These are phyloP conservation scores for Pyrus hybrid DNA, from an alignment of 331 rosid species.

Conservation along the genomic window DNA sequence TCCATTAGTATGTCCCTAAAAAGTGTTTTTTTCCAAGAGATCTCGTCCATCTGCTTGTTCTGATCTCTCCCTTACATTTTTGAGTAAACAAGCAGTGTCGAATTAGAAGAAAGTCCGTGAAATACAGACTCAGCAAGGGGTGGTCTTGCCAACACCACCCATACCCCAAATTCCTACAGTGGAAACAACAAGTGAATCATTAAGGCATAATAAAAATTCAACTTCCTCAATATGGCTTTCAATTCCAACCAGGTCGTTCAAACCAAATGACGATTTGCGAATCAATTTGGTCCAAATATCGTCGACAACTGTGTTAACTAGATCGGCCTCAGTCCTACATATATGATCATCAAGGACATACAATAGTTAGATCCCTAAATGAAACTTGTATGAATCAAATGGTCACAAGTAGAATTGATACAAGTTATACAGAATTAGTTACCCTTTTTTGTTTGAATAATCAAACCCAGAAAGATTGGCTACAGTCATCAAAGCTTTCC, in stretches of 20 bases:
- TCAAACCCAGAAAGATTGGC: neutral
- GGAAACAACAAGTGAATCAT: neutral
- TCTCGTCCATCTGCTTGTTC: neutral
- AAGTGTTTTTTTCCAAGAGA: neutral
- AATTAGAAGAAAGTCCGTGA: neutral
- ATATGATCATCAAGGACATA: no score
- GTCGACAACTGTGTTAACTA: slow-evolving; percentile 1
- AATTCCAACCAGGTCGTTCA: neutral
- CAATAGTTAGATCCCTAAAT: no score
- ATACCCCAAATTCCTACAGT: slow-evolving; percentile 7
- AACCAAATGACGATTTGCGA: neutral
- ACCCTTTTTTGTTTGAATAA: neutral
- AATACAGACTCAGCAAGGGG: neutral
- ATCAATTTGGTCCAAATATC: neutral
- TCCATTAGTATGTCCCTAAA: neutral
- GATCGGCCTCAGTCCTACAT: neutral
- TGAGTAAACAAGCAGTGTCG: neutral
- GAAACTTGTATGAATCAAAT: no score
- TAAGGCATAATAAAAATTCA: neutral
- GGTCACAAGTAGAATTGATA: neutral
- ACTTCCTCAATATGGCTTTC: neutral
- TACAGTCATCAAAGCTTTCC: neutral
- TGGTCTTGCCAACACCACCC: no score
- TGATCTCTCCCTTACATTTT: neutral
- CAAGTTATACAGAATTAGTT: neutral